Conservation (phyloP, 345 rosid genomes). For the Salix udensis region DNA sequence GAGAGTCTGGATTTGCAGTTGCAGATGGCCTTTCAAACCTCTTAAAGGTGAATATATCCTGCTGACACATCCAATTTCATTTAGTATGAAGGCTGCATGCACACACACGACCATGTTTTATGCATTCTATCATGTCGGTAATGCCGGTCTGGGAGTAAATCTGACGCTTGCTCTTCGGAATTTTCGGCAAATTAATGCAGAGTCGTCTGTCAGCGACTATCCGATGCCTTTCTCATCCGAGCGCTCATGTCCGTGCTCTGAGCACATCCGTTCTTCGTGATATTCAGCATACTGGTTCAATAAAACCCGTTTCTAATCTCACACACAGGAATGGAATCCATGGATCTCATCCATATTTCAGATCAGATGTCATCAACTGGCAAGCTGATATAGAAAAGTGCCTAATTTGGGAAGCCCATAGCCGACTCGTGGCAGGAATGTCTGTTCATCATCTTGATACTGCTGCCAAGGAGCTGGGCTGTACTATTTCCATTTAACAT, state of each 20-base stretch:
- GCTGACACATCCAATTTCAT: neutral
- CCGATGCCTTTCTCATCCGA: conserved; percentile 82
- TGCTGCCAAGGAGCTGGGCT: conserved; percentile 81
- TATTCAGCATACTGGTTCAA: conserved; percentile 52
- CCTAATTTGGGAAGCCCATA: conserved; percentile 85
- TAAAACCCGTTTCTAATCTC: conserved; percentile 35
- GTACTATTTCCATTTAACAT: conserved; percentile 47
- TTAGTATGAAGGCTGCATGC: neutral
- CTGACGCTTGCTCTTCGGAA: conserved; percentile 1
- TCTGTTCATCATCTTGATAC: conserved; percentile 57
- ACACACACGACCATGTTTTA: neutral
- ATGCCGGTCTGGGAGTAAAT: neutral
- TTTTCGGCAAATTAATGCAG: conserved; percentile 43
- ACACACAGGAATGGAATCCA: conserved; percentile 46
- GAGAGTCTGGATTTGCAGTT: conserved; percentile 79
- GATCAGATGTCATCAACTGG: conserved; percentile 61
- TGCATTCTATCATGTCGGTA: neutral
- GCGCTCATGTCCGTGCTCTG: conserved; percentile 91
- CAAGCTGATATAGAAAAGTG: conserved; percentile 72
- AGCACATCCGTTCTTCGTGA: conserved; percentile 79
- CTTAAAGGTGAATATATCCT: conserved; percentile 53
- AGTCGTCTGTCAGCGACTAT: conserved; percentile 85
- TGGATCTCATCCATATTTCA: conserved; percentile 47
- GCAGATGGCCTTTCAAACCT: conserved; percentile 89
- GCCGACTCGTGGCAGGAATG: conserved; percentile 64